Base-by-base conservation (phyloP, 257 asterid species). In the Linderniella brevidens region DNA sequence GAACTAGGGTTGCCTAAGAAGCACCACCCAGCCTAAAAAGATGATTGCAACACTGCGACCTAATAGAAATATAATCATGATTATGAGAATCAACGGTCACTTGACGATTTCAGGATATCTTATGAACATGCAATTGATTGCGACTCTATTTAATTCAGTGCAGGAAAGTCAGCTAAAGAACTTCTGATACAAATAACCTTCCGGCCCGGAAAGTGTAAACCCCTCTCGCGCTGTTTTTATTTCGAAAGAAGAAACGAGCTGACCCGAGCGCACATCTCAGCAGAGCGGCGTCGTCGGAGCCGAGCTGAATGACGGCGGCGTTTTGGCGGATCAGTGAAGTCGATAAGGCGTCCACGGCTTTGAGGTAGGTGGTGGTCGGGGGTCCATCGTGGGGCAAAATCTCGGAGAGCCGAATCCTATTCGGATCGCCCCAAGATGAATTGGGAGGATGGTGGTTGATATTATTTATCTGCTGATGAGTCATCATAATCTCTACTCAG, bases 241-340 rank as follows among this genome's bases (percentile, higher is more conserved):
- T 69, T 58, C 82, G 83, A 47, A 81, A 75, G 55, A 62, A 84
- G 46, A 80, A 70, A 36, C 94, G 79, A 13, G 83, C 66, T 11
- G 93, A 67, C 49, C 85, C 94, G 15, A 88, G 62, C 25, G 87
- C 94, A 63, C 94, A 88, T 20, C 93, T 82, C 50, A 88, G 68
- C 63, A 88, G 50, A 25, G 92, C 72, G 8, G 90, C 79, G 11
- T 86, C 96, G 11, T 74, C 74, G 8, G 68, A 37, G 25, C 64
- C 68, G 5, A 88, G 81, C 69, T 80, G 92, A 55, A 88, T 74
- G 18, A 88, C 77, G 0, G 93, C 98, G 8, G 98, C 95, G 79
- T 84, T 88, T 73, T 74, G 70, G 70, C 94, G 71, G 73, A 57
- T 66, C 58, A 88, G 93, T 29, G 98, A 88, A 47, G 78, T 58